Evolutionary conservation across 176 grass and related monocot species (phyloP).

Genomic region (Triticum monococcum): DNA sequence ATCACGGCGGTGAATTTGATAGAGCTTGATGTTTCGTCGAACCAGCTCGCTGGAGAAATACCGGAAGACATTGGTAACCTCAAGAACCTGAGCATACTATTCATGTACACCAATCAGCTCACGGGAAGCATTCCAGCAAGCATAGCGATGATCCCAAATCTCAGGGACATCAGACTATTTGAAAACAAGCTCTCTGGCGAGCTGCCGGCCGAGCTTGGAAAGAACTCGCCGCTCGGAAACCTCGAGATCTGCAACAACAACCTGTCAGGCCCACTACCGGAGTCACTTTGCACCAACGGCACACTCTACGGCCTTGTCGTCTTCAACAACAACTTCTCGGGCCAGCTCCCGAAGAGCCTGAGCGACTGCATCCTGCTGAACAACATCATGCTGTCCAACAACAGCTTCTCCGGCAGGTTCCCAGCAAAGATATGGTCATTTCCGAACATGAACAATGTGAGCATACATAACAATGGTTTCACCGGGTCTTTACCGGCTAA

Average conservation of each 20-base stretch:
- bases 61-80: slow-evolving; percentile 22
- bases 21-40: slow-evolving; percentile 16
- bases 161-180: neutral
- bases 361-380: neutral
- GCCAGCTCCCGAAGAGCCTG: slow-evolving; percentile 18
- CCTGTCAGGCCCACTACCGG: neutral
- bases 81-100: neutral
- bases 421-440: neutral
- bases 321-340: slow-evolving; percentile 33
- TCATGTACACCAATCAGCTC: neutral
- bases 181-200: neutral
- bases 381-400: slow-evolving; percentile 17
- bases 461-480: too few relatives aligned
- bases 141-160: neutral
- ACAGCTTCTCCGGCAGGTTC: slow-evolving; percentile 20
- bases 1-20: neutral
- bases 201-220: neutral
- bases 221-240: neutral
- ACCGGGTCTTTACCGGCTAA: too few relatives aligned
- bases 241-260: neutral
- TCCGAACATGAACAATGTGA: too few relatives aligned
- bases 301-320: neutral
- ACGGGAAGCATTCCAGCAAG: neutral
- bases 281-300: slow-evolving; percentile 24
- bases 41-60: slow-evolving; percentile 40